Percentiles rank a stretch among this genome's conserved stretches.
phyloP scores from a whole-genome alignment of 2,329 filamentous ascomycete genomes.

The Talaromyces sp. region DNA sequence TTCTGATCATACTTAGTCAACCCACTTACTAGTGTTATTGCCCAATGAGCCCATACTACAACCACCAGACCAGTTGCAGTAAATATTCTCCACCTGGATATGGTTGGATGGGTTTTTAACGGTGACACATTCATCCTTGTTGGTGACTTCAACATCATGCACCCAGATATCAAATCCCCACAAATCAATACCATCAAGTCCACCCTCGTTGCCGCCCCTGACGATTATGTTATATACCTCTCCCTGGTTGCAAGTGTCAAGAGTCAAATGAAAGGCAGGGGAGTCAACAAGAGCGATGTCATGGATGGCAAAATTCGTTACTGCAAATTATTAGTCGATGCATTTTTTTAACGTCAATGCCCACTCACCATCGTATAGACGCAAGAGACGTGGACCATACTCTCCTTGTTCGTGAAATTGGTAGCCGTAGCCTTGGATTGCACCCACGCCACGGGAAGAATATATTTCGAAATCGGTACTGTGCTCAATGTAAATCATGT shows the following conservation, averaged over 20 bases:
- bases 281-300: conserved; percentile 50
- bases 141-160: conserved; percentile 23
- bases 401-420: conserved; percentile 42
- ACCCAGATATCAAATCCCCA: conserved; percentile 24
- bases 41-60: conserved; percentile 12
- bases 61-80: conserved; percentile 17
- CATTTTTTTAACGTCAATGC: background rate
- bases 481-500: conserved; percentile 15
- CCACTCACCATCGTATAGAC: conserved; percentile 36
- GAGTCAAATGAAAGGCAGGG: conserved; percentile 48
- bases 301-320: conserved; percentile 48
- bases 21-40: conserved; percentile 7
- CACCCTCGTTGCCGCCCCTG: conserved; percentile 49
- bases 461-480: conserved; percentile 48
- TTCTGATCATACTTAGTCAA: background rate
- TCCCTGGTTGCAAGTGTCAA: conserved; percentile 49
- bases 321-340: conserved; percentile 15
- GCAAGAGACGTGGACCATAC: conserved; percentile 46
- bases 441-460: conserved; percentile 42
- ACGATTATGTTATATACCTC: conserved; percentile 56
- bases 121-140: conserved; percentile 23
- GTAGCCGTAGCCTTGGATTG: conserved; percentile 51
- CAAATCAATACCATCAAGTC: conserved; percentile 35
- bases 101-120: conserved; percentile 18
- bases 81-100: conserved; percentile 15